Base-by-base conservation (phyloP, 2,329 filamentous ascomycete species). In the Calonectria pteridis region DNA sequence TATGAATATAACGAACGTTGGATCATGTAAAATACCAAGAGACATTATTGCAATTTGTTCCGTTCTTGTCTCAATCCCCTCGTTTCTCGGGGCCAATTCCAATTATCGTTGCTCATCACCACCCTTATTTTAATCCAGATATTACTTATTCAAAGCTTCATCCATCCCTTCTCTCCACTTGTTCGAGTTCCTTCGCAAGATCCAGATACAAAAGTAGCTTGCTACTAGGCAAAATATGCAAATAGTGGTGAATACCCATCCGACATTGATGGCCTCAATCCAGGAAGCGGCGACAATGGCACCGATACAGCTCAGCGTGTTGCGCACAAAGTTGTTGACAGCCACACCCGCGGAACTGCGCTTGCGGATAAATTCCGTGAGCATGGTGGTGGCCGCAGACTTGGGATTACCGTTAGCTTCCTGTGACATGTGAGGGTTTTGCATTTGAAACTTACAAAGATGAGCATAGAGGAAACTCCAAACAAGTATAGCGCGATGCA, bases 281-380 rank as follows among this genome's bases (percentile, higher is more conserved):
- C 95, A 87, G 0, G 94, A 94, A 74, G 93, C 89, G 0, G 93
- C 91, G 23, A 95, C 90, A 37, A 96, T 83, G 53, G 90, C 89
- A 13, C 93, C 94, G 1, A 94, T 88, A 74, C 93, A 95, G 64
- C 90, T 92, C 78, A 95, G 92, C 49, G 95, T 94, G 78, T 96
- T 97, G 62, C 94, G 87, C 66, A 94, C 88, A 79, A 96, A 94
- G 81, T 96, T 96, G 83, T 96, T 96, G 53, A 96, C 87, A 0
- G 94, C 95, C 4, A 96, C 93, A 1, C 94, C 94, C 14, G 90
- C 90, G 5, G 92, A 94, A 64, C 92, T 93, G 75, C 89, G 88
- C 51, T 91, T 89, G 18, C 94, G 94, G 88, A 96, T 93, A 81
- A 96, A 95, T 81, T 97, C 94, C 0, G 94, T 96, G 77, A 97